phyloP scores from a whole-genome alignment of 768 basidiomycete species.

The Lenzites betulinus region DNA sequence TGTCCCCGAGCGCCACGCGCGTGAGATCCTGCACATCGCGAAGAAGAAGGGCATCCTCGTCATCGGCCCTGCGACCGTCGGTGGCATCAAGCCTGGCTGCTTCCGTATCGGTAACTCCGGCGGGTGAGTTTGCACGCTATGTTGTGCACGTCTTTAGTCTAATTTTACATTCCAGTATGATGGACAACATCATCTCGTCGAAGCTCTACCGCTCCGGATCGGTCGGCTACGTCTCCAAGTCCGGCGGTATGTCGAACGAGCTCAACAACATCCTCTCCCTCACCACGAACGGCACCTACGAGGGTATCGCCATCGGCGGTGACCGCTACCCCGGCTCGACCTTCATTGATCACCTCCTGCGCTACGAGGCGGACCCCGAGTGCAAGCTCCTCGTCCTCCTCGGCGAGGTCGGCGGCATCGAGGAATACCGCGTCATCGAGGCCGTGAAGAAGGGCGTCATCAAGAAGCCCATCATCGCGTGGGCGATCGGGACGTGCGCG shows the following conservation, averaged over 20 bases:
- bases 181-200: slow-evolving; percentile 99
- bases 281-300: slow-evolving; percentile 96
- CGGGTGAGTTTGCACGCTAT: slow-evolving; percentile 54
- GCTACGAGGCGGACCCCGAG: slow-evolving; percentile 95
- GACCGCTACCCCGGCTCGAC: slow-evolving; percentile 98
- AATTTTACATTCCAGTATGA: slow-evolving; percentile 63
- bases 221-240: slow-evolving; percentile 99
- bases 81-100: slow-evolving; percentile 99
- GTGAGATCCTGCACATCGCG: slow-evolving; percentile 92
- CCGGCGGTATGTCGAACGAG: slow-evolving; percentile 99
- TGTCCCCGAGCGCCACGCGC: slow-evolving; percentile 96
- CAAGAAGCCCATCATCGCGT: slow-evolving; percentile 98
- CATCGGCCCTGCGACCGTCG: slow-evolving; percentile 96
- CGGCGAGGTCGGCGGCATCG: slow-evolving; percentile 98
- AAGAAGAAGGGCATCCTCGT: slow-evolving; percentile 86
- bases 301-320: slow-evolving; percentile 99
- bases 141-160: background rate
- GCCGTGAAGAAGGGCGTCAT: slow-evolving; percentile 92
- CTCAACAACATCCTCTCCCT: slow-evolving; percentile 99
- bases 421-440: slow-evolving; percentile 98
- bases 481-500: slow-evolving; percentile 99
- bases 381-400: slow-evolving; percentile 99
- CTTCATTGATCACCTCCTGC: slow-evolving; percentile 97
- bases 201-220: slow-evolving; percentile 98
- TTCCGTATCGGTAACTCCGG: slow-evolving; percentile 99